These are phyloP conservation scores for Erodium maritimum DNA, from an alignment of 345 rosid genomes.

Conservation along the genomic window DNA sequence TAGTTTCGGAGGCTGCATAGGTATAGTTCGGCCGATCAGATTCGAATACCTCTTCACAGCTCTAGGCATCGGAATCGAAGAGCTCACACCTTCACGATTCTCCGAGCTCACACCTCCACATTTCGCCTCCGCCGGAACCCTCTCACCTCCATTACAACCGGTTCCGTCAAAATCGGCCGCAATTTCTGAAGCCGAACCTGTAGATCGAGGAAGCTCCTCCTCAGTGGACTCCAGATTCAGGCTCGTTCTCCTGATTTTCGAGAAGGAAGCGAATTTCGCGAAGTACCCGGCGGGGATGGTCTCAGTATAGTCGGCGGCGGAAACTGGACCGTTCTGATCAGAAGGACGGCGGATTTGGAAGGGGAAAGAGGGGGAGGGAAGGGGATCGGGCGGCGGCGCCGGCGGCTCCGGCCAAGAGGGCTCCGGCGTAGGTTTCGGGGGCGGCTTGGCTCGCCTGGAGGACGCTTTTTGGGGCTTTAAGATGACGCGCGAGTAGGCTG, in stretches of 20 bases:
- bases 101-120: constrained; percentile 10
- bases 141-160: background rate
- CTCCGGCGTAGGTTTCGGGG: constrained; percentile 15
- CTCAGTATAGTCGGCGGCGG: constrained; percentile 22
- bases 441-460: constrained; percentile 10
- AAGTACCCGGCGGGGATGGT: constrained; percentile 46
- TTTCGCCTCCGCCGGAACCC: background rate
- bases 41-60: constrained; percentile 31
- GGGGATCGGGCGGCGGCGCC: constrained; percentile 3
- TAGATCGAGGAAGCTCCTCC: constrained; percentile 3
- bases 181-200: background rate
- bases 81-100: constrained; percentile 9
- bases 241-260: constrained; percentile 36
- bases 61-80: constrained; percentile 10
- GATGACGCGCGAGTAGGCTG: constrained; percentile 10
- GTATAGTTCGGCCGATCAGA: constrained; percentile 31
- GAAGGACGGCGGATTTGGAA: constrained; percentile 53
- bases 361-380: constrained; percentile 31
- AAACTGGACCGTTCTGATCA: constrained; percentile 7
- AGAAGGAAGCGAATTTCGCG: constrained; percentile 48
- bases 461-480: constrained; percentile 12
- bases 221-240: constrained; percentile 31
- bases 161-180: constrained; percentile 6
- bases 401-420: constrained; percentile 12
- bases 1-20: constrained; percentile 40